Percentiles rank a stretch among this genome's conserved stretches.
Conservation (phyloP, 1,139 yeast genomes). For the Insectozyma bohioensis region DNA sequence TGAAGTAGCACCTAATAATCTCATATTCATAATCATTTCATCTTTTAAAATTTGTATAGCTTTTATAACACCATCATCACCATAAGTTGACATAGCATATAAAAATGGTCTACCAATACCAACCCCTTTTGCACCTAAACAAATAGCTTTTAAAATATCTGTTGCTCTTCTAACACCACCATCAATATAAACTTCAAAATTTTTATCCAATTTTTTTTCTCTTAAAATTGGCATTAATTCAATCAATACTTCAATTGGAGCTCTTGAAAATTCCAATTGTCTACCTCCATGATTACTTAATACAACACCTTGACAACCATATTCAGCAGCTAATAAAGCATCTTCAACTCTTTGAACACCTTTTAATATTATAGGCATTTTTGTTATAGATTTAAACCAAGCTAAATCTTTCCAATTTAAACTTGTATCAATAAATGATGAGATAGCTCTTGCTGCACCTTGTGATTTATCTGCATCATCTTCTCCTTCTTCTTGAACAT, state of each 20-base stretch:
- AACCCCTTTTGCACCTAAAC: constrained; percentile 71
- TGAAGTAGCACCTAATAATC: constrained; percentile 73
- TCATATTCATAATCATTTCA: constrained; percentile 86
- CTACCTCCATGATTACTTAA: constrained; percentile 77
- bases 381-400: constrained; percentile 57
- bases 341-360: constrained; percentile 75
- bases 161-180: constrained; percentile 74
- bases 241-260: constrained; percentile 67
- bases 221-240: constrained; percentile 60
- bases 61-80: constrained; percentile 73
- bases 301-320: constrained; percentile 63
- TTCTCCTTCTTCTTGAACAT: constrained; percentile 65
- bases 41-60: constrained; percentile 78
- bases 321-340: constrained; percentile 59
- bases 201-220: constrained; percentile 43
- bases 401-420: constrained; percentile 66
- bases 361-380: constrained; percentile 66
- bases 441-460: constrained; percentile 88
- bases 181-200: constrained; percentile 54
- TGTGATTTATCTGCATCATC: constrained; percentile 64
- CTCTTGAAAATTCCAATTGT: constrained; percentile 65
- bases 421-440: constrained; percentile 81
- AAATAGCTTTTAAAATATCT: constrained; percentile 64
- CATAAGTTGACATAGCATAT: constrained; percentile 71
- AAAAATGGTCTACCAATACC: constrained; percentile 74